Conservation (phyloP, 306 rosid species). For the Morella rubra region DNA sequence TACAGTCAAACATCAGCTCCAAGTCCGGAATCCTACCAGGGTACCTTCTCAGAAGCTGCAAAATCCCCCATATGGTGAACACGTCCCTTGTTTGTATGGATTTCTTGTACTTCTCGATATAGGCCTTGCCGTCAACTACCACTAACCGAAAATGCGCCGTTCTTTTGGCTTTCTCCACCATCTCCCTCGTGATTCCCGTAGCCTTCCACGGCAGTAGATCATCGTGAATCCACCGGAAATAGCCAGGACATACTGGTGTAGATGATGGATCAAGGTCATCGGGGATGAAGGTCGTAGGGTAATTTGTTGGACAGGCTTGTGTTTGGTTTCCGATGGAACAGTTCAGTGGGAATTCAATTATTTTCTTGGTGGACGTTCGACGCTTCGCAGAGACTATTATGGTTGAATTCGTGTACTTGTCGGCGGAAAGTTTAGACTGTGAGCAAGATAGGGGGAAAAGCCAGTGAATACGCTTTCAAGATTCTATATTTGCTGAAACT, state of each 20-base stretch:
- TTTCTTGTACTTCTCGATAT: constrained; percentile 48
- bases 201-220: constrained; percentile 57
- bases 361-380: neutral
- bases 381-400: constrained; percentile 5
- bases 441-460: neutral
- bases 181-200: constrained; percentile 49
- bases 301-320: constrained; percentile 33
- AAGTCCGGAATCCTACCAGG: constrained; percentile 61
- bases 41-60: constrained; percentile 60
- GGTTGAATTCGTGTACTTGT: constrained; percentile 10
- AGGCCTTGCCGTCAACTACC: constrained; percentile 51
- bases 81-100: constrained; percentile 66
- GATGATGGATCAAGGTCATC: constrained; percentile 11
- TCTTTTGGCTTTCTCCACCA: constrained; percentile 49
- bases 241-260: constrained; percentile 51
- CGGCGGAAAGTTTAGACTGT: constrained; percentile 29
- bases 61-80: constrained; percentile 70
- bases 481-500: no score
- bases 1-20: constrained; percentile 69
- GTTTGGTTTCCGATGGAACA: constrained; percentile 31
- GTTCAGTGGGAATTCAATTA: constrained; percentile 34
- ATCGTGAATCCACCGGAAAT: constrained; percentile 78
- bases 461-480: no score
- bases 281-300: constrained; percentile 20
- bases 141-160: constrained; percentile 69